phyloP scores from a whole-genome alignment of 2,329 filamentous ascomycete genomes.

The Pseudogymnoascus sp. region DNA sequence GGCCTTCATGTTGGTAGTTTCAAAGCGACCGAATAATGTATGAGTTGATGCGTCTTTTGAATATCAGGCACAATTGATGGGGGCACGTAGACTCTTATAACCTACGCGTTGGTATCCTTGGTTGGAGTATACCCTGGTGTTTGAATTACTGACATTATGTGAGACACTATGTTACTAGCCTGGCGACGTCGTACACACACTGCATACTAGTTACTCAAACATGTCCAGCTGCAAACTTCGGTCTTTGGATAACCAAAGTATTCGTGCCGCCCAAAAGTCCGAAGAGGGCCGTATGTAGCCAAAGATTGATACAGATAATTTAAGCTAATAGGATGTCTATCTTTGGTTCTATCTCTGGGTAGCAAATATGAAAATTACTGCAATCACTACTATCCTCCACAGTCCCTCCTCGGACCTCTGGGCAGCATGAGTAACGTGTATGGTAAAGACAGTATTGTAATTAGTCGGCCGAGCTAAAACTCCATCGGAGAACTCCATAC shows the following conservation, averaged over 20 bases:
- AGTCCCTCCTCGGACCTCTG: not conserved
- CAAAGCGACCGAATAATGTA: not conserved
- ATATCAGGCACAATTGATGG: not conserved
- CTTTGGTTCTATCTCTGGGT: not conserved
- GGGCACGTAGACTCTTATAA: not conserved
- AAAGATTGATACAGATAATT: not conserved
- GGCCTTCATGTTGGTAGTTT: not conserved
- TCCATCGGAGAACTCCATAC: not conserved
- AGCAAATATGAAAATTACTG: not conserved
- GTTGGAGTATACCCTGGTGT: not conserved
- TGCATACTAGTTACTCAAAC: not conserved
- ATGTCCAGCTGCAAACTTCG: not conserved
- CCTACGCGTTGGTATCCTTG: not conserved
- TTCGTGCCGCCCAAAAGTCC: not conserved
- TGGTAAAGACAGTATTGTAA: not conserved
- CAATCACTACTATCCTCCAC: not conserved
- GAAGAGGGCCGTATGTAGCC: not conserved
- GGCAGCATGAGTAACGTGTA: not conserved
- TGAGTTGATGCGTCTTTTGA: not conserved
- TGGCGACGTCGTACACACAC: not conserved
- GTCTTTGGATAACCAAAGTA: not conserved
- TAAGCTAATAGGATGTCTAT: not conserved
- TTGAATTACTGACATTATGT: not conserved
- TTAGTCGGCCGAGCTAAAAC: not conserved
- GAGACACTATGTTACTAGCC: not conserved